phyloP scores from a whole-genome alignment of 192 early-diverging fungal species.

The Mortierella claussenii region DNA sequence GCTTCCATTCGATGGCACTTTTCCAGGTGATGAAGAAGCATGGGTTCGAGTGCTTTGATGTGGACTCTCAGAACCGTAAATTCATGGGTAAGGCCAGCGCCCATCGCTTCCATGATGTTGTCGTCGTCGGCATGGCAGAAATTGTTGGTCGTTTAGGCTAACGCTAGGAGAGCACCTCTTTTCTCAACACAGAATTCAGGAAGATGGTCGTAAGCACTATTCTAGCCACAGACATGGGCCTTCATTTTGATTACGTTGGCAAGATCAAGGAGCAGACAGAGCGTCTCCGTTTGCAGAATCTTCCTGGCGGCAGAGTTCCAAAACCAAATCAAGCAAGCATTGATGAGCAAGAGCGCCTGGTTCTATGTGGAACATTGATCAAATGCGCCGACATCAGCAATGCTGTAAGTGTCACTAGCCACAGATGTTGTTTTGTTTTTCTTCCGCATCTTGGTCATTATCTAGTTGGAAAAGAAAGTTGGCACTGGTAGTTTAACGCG shows the following conservation, averaged over 20 bases:
- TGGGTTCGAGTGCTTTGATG: constrained; percentile 61
- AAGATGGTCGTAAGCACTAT: constrained; percentile 76
- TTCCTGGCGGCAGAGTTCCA: constrained; percentile 52
- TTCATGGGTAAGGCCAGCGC: constrained; percentile 45
- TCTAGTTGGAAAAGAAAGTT: no score
- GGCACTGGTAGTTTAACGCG: no score
- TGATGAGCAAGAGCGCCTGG: constrained; percentile 66
- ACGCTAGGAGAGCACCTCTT: no score
- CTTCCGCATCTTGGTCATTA: no score
- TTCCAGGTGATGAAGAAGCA: constrained; percentile 73
- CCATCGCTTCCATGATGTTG: no score
- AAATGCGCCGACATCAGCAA: constrained; percentile 89
- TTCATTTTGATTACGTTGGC: constrained; percentile 81
- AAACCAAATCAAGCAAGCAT: constrained; percentile 54
- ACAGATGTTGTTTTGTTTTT: neutral
- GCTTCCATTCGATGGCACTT: constrained; percentile 87
- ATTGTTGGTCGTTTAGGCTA: no score
- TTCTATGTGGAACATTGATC: constrained; percentile 76
- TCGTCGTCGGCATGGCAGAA: no score
- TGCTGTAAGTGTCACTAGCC: constrained; percentile 56
- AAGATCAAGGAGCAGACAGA: constrained; percentile 73
- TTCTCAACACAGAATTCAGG: constrained; percentile 77
- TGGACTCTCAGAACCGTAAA: constrained; percentile 47
- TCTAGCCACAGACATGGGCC: constrained; percentile 84
- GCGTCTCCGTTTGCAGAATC: constrained; percentile 57